phyloP scores from a whole-genome alignment of 164 flowering plant species.

The Macadamia tetraphylla region DNA sequence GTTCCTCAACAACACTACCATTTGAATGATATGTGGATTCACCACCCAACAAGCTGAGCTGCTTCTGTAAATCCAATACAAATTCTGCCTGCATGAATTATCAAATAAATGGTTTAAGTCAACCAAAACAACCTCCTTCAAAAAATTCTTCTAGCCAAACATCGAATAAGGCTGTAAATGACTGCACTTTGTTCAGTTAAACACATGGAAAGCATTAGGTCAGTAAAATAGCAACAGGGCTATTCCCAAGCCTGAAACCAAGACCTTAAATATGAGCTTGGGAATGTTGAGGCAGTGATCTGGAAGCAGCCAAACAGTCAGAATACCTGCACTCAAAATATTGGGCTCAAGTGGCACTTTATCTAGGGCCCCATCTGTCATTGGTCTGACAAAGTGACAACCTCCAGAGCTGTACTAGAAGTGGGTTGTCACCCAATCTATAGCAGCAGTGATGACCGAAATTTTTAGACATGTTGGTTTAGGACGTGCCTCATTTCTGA shows the following conservation, averaged over 20 bases:
- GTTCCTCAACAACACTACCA: slow-evolving; percentile 38
- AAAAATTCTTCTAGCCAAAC: not conserved
- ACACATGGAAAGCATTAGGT: not conserved
- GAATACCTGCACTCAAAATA: too few species aligned
- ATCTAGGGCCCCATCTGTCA: too few species aligned
- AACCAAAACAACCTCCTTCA: not conserved
- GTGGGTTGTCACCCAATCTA: too few species aligned
- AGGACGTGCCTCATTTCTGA: too few species aligned
- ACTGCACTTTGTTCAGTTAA: not conserved
- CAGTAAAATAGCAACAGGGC: not conserved
- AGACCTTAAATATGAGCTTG: too few species aligned
- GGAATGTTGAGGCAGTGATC: too few species aligned
- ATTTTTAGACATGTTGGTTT: too few species aligned
- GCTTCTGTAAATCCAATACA: slow-evolving; percentile 92
- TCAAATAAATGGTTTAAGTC: not conserved
- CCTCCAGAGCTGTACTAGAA: too few species aligned
- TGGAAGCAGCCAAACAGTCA: too few species aligned
- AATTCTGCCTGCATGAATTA: slow-evolving; percentile 62
- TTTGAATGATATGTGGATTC: slow-evolving; percentile 47
- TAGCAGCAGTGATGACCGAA: too few species aligned
- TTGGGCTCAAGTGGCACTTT: too few species aligned
- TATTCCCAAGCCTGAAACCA: not conserved
- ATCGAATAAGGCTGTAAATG: not conserved
- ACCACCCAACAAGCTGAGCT: slow-evolving; percentile 63
- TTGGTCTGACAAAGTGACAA: too few species aligned